These are phyloP conservation scores for Carex cristatella DNA, from an alignment of 176 grass and related monocot species.

Conservation along the genomic window DNA sequence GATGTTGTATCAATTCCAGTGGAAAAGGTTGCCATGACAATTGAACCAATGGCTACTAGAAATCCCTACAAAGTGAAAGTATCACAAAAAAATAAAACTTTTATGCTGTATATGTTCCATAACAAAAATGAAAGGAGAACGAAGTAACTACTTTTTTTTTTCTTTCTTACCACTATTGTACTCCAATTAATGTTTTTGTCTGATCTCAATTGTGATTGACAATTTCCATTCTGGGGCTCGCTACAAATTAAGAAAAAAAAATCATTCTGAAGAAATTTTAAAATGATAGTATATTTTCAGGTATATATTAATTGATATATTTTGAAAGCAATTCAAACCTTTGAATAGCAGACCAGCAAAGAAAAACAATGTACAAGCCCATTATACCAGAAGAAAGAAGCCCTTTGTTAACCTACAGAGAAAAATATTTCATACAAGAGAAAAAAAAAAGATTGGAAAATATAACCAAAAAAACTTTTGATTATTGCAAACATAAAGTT, in stretches of 20 bases:
- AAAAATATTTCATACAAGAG: neutral
- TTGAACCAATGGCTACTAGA: conserved; percentile 70
- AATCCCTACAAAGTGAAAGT: conserved; percentile 56
- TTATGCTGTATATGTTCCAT: neutral
- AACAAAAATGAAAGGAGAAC: neutral
- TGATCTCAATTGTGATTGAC: conserved; percentile 44
- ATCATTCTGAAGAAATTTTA: neutral
- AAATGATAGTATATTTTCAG: neutral
- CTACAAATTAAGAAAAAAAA: conserved; percentile 30
- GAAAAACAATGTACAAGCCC: conserved; percentile 73
- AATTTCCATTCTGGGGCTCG: conserved; percentile 58
- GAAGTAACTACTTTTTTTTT: neutral
- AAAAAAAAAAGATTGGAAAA: conserved; percentile 2
- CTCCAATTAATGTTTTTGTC: conserved; percentile 41
- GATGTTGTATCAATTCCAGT: conserved; percentile 75
- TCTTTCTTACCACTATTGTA: conserved; percentile 59
- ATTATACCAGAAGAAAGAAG: conserved; percentile 94
- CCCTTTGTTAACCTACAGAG: conserved; percentile 55
- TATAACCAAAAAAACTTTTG: neutral
- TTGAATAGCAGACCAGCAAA: conserved; percentile 92
- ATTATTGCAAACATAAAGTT: no score
- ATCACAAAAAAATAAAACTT: neutral
- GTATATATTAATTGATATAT: neutral
- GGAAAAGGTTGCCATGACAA: conserved; percentile 91
- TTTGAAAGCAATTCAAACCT: conserved; percentile 36